Evolutionary conservation across 2,329 filamentous ascomycete genomes (phyloP).

Genomic region (Cordyceps sp.): DNA sequence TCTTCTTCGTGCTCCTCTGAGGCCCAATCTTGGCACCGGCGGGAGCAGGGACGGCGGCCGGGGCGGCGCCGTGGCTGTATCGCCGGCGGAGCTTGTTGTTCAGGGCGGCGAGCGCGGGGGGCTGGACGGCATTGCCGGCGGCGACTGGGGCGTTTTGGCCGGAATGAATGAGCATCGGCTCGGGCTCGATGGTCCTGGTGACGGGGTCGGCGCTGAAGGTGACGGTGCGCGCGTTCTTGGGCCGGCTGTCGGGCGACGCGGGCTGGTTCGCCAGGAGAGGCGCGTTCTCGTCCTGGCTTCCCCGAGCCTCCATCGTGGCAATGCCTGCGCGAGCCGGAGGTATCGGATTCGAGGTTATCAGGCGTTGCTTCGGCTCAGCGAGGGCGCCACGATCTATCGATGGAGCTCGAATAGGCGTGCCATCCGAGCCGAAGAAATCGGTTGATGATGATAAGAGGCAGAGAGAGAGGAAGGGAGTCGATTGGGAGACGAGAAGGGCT

Average conservation of each 20-base stretch:
- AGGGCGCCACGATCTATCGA: too few species aligned
- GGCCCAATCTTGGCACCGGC: conserved; percentile 64
- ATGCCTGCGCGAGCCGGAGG: too few species aligned
- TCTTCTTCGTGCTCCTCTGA: conserved; percentile 86
- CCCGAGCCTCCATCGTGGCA: not conserved
- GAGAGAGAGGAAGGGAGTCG: too few species aligned
- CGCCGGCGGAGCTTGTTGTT: conserved; percentile 78
- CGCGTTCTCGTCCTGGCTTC: conserved; percentile 1
- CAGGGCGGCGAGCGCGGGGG: conserved; percentile 56
- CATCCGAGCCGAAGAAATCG: too few species aligned
- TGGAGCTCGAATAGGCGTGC: too few species aligned
- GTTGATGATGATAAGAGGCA: too few species aligned
- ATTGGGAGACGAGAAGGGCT: too few species aligned
- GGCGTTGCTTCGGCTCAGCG: not conserved
- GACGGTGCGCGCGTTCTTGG: conserved; percentile 43
- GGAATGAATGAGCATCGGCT: conserved; percentile 13
- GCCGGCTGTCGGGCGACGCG: conserved; percentile 9
- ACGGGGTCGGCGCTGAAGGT: conserved; percentile 61
- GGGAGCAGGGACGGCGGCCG: conserved; percentile 17
- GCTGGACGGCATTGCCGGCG: conserved; percentile 19
- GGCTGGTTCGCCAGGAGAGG: conserved; percentile 1
- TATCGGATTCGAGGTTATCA: not conserved
- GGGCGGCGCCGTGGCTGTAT: conserved; percentile 55
- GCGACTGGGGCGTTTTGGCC: too few species aligned
- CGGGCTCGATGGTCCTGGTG: conserved; percentile 41